Conservation (phyloP, 2,329 filamentous ascomycete species). For the Periconia sp. region DNA sequence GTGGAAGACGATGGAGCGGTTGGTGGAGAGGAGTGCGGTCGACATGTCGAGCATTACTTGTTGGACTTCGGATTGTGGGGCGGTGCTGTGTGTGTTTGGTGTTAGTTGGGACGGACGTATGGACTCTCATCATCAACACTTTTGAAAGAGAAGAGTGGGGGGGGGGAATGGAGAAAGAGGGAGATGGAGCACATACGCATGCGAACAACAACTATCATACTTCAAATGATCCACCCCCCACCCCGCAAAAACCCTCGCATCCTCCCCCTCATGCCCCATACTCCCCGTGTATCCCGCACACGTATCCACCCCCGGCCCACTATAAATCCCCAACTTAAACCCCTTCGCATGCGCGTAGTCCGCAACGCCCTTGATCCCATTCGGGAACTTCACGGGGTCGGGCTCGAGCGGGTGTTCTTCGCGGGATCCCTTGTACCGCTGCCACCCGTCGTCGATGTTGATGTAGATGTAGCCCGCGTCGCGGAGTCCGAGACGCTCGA, state of each 20-base stretch:
- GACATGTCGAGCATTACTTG: slow-evolving; percentile 27
- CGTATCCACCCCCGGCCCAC: slow-evolving; percentile 28
- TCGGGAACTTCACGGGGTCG: slow-evolving; percentile 41
- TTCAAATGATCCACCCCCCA: slow-evolving; percentile 31
- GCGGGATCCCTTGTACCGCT: slow-evolving; percentile 25
- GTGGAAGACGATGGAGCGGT: slow-evolving; percentile 24
- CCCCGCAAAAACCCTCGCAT: slow-evolving; percentile 25
- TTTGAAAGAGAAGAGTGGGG: too few species aligned
- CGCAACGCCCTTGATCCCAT: slow-evolving; percentile 40
- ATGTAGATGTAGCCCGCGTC: slow-evolving; percentile 25
- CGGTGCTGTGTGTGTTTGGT: slow-evolving; percentile 6
- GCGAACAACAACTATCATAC: slow-evolving; percentile 25
- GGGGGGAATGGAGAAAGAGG: too few species aligned
- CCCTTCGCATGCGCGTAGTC: slow-evolving; percentile 40
- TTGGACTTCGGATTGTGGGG: slow-evolving; percentile 20
- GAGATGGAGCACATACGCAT: background rate
- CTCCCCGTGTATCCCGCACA: slow-evolving; percentile 26
- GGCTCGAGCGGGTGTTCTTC: slow-evolving; percentile 27
- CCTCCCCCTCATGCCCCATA: slow-evolving; percentile 20
- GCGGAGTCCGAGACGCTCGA: slow-evolving; percentile 18
- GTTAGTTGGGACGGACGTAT: too few species aligned
- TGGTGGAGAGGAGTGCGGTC: slow-evolving; percentile 16
- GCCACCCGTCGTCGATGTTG: slow-evolving; percentile 43
- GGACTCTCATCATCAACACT: too few species aligned
- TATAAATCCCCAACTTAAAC: slow-evolving; percentile 46